Conservation (phyloP, 2,329 filamentous ascomycete species). For the Rutstroemia sp. region DNA sequence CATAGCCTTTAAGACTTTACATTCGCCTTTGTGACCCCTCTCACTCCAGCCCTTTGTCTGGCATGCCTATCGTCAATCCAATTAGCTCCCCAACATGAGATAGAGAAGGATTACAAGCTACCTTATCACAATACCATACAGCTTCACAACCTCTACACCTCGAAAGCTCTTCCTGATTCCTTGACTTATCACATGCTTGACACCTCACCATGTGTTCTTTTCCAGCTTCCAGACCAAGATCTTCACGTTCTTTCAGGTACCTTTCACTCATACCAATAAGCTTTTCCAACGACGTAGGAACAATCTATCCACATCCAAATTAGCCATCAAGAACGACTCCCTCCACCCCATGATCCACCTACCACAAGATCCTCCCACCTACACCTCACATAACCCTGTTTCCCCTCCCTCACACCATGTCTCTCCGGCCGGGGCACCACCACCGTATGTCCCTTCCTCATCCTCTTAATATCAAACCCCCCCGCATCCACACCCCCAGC, state of each 20-base stretch:
- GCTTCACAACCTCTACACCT: constrained; percentile 24
- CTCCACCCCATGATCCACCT: background rate
- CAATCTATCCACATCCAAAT: constrained; percentile 14
- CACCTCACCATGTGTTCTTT: constrained; percentile 10
- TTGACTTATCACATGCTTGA: constrained; percentile 18
- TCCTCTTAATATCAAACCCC: constrained; percentile 17
- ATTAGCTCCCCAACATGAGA: background rate
- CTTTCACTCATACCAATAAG: constrained; percentile 15
- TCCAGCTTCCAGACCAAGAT: background rate
- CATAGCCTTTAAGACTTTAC: constrained; percentile 22
- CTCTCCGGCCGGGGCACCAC: constrained; percentile 14
- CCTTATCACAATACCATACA: constrained; percentile 28
- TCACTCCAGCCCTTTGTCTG: constrained; percentile 24
- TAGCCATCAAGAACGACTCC: background rate
- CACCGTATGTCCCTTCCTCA: constrained; percentile 21
- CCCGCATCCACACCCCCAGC: background rate
- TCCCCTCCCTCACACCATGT: constrained; percentile 20
- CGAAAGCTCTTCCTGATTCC: constrained; percentile 12
- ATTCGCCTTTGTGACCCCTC: constrained; percentile 24
- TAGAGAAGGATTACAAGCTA: constrained; percentile 8
- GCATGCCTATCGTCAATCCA: constrained; percentile 18
- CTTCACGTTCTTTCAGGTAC: background rate
- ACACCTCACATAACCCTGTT: constrained; percentile 23
- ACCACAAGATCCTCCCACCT: constrained; percentile 14
- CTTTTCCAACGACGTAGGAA: constrained; percentile 19